These are phyloP conservation scores for Sphagnum fallax DNA, from an alignment of 228 moss, liverwort and hornwort genomes.

Conservation along the genomic window DNA sequence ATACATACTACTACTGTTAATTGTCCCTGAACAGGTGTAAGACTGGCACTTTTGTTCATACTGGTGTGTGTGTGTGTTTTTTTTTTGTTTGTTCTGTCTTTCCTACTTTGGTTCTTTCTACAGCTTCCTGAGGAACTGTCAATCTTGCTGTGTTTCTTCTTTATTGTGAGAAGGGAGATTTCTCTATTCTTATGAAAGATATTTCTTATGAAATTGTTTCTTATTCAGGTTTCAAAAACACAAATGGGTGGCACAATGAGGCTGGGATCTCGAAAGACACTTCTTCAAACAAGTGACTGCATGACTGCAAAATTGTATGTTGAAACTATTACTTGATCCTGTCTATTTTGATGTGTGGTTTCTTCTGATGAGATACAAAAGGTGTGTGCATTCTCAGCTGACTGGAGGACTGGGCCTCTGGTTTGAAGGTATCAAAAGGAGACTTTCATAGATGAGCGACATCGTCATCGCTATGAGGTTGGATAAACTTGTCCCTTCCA, in stretches of 20 bases:
- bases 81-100: not conserved
- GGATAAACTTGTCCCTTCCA: not conserved
- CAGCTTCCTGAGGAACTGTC: no score
- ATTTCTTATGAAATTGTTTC: no score
- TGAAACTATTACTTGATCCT: not conserved
- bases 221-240: slow-evolving; percentile 74
- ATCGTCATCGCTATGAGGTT: slow-evolving; percentile 93
- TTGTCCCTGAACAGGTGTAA: no score
- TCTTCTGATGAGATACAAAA: no score
- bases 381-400: no score
- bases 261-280: slow-evolving; percentile 84
- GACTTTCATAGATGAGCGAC: slow-evolving; percentile 68
- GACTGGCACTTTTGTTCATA: not conserved
- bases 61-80: no score
- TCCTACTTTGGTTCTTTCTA: no score
- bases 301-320: slow-evolving; percentile 79
- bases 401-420: not conserved
- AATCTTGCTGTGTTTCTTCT: no score
- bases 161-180: no score
- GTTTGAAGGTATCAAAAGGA: slow-evolving; percentile 59
- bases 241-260: slow-evolving; percentile 98
- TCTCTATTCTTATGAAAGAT: no score
- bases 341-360: no score
- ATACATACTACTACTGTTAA: no score
- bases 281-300: slow-evolving; percentile 66